Percentiles rank a stretch among this genome's conserved stretches.
These are phyloP conservation scores for Stagonosporopsis chrysanthemi DNA, from an alignment of 2,329 filamentous ascomycete genomes.

Conservation along the genomic window DNA sequence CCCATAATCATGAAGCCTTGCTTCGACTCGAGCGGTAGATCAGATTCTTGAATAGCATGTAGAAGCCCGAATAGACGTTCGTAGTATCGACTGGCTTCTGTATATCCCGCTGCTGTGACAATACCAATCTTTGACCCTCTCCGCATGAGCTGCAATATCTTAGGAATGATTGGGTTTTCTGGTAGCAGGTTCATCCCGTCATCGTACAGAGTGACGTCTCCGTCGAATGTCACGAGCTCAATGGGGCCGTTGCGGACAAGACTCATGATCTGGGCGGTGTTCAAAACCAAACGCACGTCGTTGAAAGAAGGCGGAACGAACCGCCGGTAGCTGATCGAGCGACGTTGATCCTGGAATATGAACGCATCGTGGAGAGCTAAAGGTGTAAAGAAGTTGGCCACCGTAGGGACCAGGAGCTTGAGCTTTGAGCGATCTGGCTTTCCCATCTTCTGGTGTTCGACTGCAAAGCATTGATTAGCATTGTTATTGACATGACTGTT, in stretches of 20 bases:
- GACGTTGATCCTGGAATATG: conserved; percentile 83
- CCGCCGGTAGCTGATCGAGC: conserved; percentile 86
- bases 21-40: conserved; percentile 71
- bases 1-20: conserved; percentile 89
- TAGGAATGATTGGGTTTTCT: conserved; percentile 77
- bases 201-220: conserved; percentile 91
- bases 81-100: conserved; percentile 85
- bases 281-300: conserved; percentile 89
- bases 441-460: conserved; percentile 72
- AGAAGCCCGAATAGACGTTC: conserved; percentile 85
- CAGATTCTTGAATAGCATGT: conserved; percentile 73
- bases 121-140: conserved; percentile 88
- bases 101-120: conserved; percentile 95
- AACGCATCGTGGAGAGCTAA: conserved; percentile 89
- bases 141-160: conserved; percentile 73
- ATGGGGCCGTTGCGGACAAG: conserved; percentile 77
- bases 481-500: background rate
- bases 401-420: conserved; percentile 86
- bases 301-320: conserved; percentile 98
- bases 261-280: conserved; percentile 93
- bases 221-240: conserved; percentile 93
- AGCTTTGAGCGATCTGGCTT: conserved; percentile 82
- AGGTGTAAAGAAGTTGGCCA: conserved; percentile 93
- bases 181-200: conserved; percentile 80
- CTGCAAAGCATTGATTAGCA: conserved; percentile 52